Evolutionary conservation across 345 rosid species (phyloP), one percentile per base, ranked within the genome.

Genomic region (Populus pruinosa): DNA sequence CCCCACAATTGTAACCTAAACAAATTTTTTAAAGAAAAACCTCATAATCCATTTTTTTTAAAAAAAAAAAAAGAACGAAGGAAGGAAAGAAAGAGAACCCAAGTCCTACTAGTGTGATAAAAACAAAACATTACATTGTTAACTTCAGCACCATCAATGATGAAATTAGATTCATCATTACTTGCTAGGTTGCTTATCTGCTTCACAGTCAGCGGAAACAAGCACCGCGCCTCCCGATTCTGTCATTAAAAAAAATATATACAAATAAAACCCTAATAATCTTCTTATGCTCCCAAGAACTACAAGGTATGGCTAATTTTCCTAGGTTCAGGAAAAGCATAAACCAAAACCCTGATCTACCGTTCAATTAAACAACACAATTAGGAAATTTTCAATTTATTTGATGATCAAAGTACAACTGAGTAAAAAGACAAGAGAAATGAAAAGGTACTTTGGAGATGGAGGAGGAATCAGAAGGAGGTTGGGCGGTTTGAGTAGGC

Each of bases 401-500:
- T 5, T 8, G 17, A 44, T 17, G 50, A 43, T 31, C 43, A 10
- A 16, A 43, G 21, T 1, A 35, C 27, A 27, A 53, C 7, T 1
- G 25, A 36, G 29, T 6, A 35, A 41, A 36, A 53, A 72, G 18
- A 7, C 13, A 29, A 33, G 29, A 66, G 69, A 29, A 14, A 67
- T 0, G 3, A 79, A 8, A 7, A 78, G 38, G 13, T 85, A 91
- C 98, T 83, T 85, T 95, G 75, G 83, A 87, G 53, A 85, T 69
- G 41, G 76, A 73, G 64, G 88, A 80, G 25, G 87, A 83, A 83
- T 59, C 63, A 59, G 85, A 88, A 13, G 87, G 88, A 65, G 76
- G 78, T 47, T 88, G 85, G 14, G 89, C 88, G 38, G 91, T 47
- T 88, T 90, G 90, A 75, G 94, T 90, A 8, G 95, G 96, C 97